phyloP scores from a whole-genome alignment of 2,329 filamentous ascomycete genomes.

The Penicillium sp. region DNA sequence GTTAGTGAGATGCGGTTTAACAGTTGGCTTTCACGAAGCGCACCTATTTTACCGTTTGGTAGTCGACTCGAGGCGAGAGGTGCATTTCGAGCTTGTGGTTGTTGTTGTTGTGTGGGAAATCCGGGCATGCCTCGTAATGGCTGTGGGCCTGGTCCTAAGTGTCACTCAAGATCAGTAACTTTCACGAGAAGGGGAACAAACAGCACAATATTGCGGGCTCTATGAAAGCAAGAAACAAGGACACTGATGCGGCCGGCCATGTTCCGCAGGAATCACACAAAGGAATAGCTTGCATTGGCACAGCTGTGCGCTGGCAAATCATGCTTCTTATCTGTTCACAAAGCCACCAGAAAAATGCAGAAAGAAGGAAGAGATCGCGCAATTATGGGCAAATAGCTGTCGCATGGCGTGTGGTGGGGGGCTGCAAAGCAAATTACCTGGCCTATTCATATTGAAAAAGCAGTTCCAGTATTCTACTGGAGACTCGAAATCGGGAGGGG shows the following conservation, averaged over 20 bases:
- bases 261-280: not conserved
- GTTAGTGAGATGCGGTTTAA: constrained; percentile 1
- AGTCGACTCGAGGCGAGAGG: constrained; percentile 47
- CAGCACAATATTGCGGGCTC: constrained; percentile 1
- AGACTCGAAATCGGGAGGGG: not conserved
- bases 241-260: constrained; percentile 10
- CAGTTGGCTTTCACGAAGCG: constrained; percentile 16
- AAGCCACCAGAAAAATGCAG: not conserved
- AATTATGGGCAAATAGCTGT: not conserved
- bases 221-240: constrained; percentile 17
- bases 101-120: constrained; percentile 50
- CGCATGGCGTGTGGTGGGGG: constrained; percentile 17
- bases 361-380: not conserved
- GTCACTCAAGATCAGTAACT: not conserved
- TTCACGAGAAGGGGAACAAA: not conserved
- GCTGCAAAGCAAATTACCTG: constrained; percentile 38
- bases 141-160: constrained; percentile 47
- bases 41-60: constrained; percentile 55
- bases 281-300: not conserved
- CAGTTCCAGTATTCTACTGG: not conserved
- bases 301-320: not conserved
- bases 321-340: not conserved
- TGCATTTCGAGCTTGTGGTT: constrained; percentile 44
- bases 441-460: constrained; percentile 43
- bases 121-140: constrained; percentile 51